Evolutionary conservation across 2,329 filamentous ascomycete genomes (phyloP).

Genomic region (Emergomyces pasteurianus): DNA sequence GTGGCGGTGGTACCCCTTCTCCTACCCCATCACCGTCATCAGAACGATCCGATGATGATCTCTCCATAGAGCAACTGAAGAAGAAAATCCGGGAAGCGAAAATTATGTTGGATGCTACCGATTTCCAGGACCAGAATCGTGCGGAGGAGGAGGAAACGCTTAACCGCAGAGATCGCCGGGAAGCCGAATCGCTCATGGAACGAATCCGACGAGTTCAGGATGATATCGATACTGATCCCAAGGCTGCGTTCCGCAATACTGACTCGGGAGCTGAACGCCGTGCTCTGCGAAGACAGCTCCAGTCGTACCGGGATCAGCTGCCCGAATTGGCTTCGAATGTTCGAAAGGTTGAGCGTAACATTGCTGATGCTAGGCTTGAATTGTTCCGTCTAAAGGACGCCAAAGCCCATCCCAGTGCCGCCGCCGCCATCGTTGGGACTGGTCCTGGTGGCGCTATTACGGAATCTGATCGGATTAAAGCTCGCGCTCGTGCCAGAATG

Average conservation of each 20-base stretch:
- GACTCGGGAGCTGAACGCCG: conserved; percentile 84
- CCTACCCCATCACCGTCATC: conserved; percentile 59
- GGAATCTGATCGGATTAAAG: conserved; percentile 88
- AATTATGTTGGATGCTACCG: conserved; percentile 86
- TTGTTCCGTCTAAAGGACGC: conserved; percentile 88
- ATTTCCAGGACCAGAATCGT: conserved; percentile 85
- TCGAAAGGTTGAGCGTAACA: conserved; percentile 77
- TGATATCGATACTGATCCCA: conserved; percentile 85
- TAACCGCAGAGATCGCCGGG: conserved; percentile 78
- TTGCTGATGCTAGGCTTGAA: conserved; percentile 82
- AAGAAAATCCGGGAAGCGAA: conserved; percentile 94
- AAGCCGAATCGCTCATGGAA: conserved; percentile 87
- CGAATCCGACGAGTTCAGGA: conserved; percentile 85
- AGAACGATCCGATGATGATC: conserved; percentile 60
- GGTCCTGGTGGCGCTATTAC: conserved; percentile 84
- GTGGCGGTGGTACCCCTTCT: conserved; percentile 62
- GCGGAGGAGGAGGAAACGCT: conserved; percentile 85
- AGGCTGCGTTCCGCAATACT: conserved; percentile 54
- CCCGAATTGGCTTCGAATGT: conserved; percentile 89
- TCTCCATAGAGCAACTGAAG: conserved; percentile 73
- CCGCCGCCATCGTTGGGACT: conserved; percentile 74
- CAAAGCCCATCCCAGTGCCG: conserved; percentile 75
- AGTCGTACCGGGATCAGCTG: conserved; percentile 76
- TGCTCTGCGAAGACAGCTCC: conserved; percentile 76
- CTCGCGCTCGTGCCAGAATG: conserved; percentile 95